These are phyloP conservation scores for Colletotrichum sp. DNA, from an alignment of 2,329 filamentous ascomycete species.

Conservation along the genomic window DNA sequence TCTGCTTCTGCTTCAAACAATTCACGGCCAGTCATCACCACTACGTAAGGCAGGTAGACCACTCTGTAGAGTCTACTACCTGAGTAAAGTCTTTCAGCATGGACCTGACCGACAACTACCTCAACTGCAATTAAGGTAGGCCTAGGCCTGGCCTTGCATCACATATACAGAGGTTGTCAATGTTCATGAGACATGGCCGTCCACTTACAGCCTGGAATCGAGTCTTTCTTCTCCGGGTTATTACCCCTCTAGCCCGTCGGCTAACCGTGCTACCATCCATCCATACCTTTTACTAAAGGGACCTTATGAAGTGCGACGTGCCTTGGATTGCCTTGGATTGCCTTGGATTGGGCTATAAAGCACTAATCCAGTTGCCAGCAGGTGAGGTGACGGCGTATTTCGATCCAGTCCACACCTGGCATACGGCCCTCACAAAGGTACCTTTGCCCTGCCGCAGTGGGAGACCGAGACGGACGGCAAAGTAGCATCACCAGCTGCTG, in stretches of 20 bases:
- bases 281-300: background rate
- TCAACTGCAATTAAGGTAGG: background rate
- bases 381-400: background rate
- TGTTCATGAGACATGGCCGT: background rate
- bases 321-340: background rate
- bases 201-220: background rate
- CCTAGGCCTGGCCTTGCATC: background rate
- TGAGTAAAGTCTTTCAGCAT: background rate
- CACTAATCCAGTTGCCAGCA: background rate
- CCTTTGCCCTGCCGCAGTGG: background rate
- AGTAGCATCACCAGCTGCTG: background rate
- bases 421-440: background rate
- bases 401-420: background rate
- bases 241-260: background rate
- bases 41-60: background rate
- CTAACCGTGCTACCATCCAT: background rate
- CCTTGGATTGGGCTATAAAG: background rate
- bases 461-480: background rate
- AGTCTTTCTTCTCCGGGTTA: background rate
- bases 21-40: background rate
- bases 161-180: background rate
- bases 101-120: background rate
- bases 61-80: background rate
- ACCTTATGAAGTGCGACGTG: background rate
- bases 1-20: background rate